These are phyloP conservation scores for Crithidia brevicula DNA, from an alignment of 208 protist genomes.

Conservation along the genomic window DNA sequence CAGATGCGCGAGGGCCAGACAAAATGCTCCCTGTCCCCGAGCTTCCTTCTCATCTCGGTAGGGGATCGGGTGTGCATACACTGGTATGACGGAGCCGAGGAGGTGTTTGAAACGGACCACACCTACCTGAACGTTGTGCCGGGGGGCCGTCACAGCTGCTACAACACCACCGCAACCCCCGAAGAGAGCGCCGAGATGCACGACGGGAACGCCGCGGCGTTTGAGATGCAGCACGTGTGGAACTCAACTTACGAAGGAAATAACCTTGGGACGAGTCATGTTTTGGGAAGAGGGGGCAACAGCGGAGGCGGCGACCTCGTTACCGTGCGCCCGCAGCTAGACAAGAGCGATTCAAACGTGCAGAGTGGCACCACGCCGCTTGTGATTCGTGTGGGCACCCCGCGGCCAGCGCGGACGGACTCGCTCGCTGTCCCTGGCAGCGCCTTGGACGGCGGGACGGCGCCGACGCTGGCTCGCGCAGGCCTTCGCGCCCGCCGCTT, in stretches of 20 bases:
- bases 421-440: background rate
- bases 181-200: background rate
- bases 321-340: background rate
- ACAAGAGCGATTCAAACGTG: background rate
- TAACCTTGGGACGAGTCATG: background rate
- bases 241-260: background rate
- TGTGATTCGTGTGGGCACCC: slow-evolving; percentile 13
- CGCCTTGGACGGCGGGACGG: background rate
- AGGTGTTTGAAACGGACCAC: slow-evolving; percentile 36
- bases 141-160: slow-evolving; percentile 28
- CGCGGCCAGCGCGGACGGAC: background rate
- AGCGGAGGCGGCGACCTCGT: background rate
- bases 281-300: background rate
- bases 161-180: background rate
- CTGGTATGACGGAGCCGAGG: slow-evolving; percentile 23
- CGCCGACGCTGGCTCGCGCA: background rate
- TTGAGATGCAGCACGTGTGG: slow-evolving; percentile 16
- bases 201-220: background rate
- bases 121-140: slow-evolving; percentile 30
- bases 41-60: slow-evolving; percentile 15
- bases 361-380: background rate
- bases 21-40: background rate
- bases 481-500: background rate
- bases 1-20: slow-evolving; percentile 7
- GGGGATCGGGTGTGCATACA: slow-evolving; percentile 32